Base-by-base conservation (phyloP, 345 rosid genomes). In the Murraya koenigii region DNA sequence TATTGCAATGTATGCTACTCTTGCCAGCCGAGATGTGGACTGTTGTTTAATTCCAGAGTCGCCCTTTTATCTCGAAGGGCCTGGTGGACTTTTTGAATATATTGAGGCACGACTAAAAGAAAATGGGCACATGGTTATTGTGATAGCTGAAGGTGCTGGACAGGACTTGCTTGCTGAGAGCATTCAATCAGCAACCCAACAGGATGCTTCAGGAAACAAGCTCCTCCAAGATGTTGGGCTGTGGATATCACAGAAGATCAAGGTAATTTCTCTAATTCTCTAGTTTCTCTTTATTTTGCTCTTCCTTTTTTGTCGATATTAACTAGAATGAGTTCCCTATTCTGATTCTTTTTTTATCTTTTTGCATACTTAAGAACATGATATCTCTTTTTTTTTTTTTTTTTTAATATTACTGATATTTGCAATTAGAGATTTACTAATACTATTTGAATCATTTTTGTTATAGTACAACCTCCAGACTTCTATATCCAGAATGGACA, bases 71-170 rank as follows among this genome's bases (percentile, higher is more conserved):
- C 89, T 90, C 6, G 92, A 90, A 72, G 94, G 94, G 6, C 55
- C 62, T 0, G 88, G 92, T 47, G 94, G 94, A 56, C 87, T 90
- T 38, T 82, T 84, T 66, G 92, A 90, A 77, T 88, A 56, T 58
- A 69, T 84, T 44, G 88, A 82, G 75, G 78, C 28, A 66, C 75
- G 86, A 32, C 88, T 87, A 28, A 88, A 87, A 76, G 94, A 88
- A 78, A 78, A 83, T 26, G 89, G 87, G 9, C 90, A 90, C 79
- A 88, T 88, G 89, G 94, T 88, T 30, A 77, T 85, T 78, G 92
- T 88, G 36, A 84, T 87, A 23, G 92, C 90, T 30, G 92, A 90
- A 85, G 92, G 94, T 28, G 94, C 94, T 1, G 94, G 94, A 62
- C 94, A 89, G 75, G 94, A 90, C 76, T 86, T 87, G 68, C 81